Conservation (phyloP, 495 filamentous ascomycete species). For the Aspergillus indologenus region DNA sequence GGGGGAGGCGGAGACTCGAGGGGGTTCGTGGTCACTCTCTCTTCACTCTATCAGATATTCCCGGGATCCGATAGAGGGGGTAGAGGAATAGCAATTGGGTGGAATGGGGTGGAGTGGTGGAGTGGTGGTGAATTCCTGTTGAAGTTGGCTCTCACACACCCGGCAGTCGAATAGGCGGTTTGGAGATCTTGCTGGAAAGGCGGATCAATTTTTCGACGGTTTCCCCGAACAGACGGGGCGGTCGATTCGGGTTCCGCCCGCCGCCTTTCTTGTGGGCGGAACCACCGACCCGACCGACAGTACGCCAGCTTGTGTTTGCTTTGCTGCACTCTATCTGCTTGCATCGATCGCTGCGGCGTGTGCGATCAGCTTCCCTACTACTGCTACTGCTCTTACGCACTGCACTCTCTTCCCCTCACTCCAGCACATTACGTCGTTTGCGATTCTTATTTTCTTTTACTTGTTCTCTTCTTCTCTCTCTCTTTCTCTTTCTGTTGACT, state of each 20-base stretch:
- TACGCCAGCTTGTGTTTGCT: no score
- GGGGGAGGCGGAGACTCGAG: background rate
- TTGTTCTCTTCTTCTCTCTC: no score
- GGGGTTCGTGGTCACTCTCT: background rate
- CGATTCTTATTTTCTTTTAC: no score
- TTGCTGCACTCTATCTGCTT: no score
- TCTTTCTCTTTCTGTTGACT: no score
- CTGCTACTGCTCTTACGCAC: background rate
- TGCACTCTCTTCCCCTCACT: constrained; percentile 2
- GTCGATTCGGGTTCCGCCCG: background rate
- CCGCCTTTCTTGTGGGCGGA: no score
- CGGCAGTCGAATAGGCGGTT: background rate
- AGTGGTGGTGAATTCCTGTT: constrained; percentile 2
- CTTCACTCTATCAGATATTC: background rate
- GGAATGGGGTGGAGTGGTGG: constrained; percentile 1
- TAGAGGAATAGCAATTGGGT: constrained; percentile 1
- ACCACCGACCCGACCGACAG: no score
- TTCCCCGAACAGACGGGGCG: constrained; percentile 15
- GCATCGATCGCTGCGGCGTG: background rate
- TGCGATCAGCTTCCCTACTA: no score
- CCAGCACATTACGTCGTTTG: no score
- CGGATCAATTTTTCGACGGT: constrained; percentile 31
- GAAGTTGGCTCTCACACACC: no score
- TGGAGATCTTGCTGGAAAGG: constrained; percentile 1
- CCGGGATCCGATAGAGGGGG: background rate